These are phyloP conservation scores for Candida koratica DNA, from an alignment of 805 yeast genomes.

Conservation along the genomic window DNA sequence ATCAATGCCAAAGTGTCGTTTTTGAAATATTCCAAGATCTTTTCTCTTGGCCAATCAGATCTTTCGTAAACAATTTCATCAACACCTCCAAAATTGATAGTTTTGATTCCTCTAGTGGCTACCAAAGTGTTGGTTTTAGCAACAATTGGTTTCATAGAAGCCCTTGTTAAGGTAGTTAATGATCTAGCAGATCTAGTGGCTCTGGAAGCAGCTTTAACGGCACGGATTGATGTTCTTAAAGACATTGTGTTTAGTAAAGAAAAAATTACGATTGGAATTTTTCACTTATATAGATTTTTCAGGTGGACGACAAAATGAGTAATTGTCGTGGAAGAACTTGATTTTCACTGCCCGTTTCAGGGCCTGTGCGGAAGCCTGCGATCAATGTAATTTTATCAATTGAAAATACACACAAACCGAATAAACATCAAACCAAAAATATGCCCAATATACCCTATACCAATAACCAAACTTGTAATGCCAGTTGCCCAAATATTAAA, in stretches of 20 bases:
- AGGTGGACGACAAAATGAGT: slow-evolving; percentile 8
- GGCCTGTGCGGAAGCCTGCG: slow-evolving; percentile 6
- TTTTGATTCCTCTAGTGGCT: slow-evolving; percentile 86
- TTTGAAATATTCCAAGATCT: slow-evolving; percentile 93
- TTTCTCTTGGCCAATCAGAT: slow-evolving; percentile 99
- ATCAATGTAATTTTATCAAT: slow-evolving; percentile 13
- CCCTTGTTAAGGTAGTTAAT: slow-evolving; percentile 51
- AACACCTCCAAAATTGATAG: slow-evolving; percentile 94
- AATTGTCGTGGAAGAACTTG: slow-evolving; percentile 9
- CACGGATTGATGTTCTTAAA: slow-evolving; percentile 42
- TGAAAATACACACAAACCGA: slow-evolving; percentile 13
- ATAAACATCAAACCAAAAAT: no score
- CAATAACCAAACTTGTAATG: no score
- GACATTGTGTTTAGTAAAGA: slow-evolving; percentile 28
- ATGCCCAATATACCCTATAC: no score
- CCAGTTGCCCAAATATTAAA: slow-evolving; percentile 1
- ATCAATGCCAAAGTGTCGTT: slow-evolving; percentile 95
- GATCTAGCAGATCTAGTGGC: slow-evolving; percentile 58
- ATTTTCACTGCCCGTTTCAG: slow-evolving; percentile 10
- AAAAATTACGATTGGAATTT: background rate
- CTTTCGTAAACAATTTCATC: slow-evolving; percentile 97
- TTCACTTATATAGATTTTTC: slow-evolving; percentile 10
- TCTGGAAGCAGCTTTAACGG: slow-evolving; percentile 43
- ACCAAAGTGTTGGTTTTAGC: slow-evolving; percentile 17
- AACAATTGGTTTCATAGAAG: slow-evolving; percentile 34